These are phyloP conservation scores for Lachancea lanzarotensis DNA, from an alignment of 805 yeast species.

Conservation along the genomic window DNA sequence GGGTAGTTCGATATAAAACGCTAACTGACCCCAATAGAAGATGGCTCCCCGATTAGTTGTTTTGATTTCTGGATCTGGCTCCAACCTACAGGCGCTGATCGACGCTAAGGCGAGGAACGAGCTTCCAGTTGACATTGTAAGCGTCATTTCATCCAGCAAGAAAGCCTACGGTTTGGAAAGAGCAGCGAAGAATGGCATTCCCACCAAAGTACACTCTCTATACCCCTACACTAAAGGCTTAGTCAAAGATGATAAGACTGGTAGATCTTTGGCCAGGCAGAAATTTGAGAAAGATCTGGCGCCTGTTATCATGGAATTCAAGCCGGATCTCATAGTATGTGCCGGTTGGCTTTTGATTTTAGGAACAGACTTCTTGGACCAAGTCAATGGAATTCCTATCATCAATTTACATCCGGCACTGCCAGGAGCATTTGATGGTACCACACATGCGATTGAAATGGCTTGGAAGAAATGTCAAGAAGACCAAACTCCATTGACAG, in stretches of 20 bases:
- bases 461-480: conserved; percentile 94
- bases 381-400: conserved; percentile 65
- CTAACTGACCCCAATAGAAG: neutral
- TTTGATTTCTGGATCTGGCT: conserved; percentile 89
- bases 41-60: conserved; percentile 41
- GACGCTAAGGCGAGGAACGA: conserved; percentile 49
- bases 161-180: conserved; percentile 84
- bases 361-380: conserved; percentile 66
- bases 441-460: conserved; percentile 85
- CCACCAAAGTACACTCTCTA: conserved; percentile 66
- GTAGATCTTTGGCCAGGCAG: conserved; percentile 56
- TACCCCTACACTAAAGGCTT: conserved; percentile 68
- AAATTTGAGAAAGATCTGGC: conserved; percentile 77
- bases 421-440: conserved; percentile 96
- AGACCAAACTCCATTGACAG: conserved; percentile 51
- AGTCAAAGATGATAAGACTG: conserved; percentile 58
- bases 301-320: conserved; percentile 48
- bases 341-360: conserved; percentile 98
- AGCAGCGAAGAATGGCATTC: conserved; percentile 63
- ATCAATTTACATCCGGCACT: conserved; percentile 95
- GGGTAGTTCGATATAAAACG: neutral
- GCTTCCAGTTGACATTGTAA: conserved; percentile 51
- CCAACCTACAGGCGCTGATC: conserved; percentile 91
- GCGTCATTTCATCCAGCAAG: conserved; percentile 78
- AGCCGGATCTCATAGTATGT: conserved; percentile 86